Evolutionary conservation across 345 rosid genomes (phyloP).

Genomic region (Erysimum cheiranthoides): DNA sequence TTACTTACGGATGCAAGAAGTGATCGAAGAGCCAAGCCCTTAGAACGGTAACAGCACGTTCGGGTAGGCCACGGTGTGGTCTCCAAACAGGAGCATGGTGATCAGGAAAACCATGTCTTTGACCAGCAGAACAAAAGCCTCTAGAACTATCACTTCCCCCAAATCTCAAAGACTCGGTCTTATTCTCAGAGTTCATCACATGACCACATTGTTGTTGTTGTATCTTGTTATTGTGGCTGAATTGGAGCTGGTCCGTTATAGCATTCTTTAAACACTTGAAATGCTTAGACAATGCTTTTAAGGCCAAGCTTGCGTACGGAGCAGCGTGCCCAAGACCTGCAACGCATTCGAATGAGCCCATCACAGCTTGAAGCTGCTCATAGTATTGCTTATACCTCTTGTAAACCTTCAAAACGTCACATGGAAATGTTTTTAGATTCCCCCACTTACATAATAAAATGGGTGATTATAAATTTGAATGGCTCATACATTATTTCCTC

Average conservation of each 20-base stretch:
- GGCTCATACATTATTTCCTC: slow-evolving; percentile 5
- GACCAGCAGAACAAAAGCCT: slow-evolving; percentile 49
- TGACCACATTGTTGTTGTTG: slow-evolving; percentile 46
- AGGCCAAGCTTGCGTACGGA: slow-evolving; percentile 69
- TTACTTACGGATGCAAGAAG: slow-evolving; percentile 92
- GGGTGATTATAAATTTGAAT: background rate
- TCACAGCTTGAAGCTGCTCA: slow-evolving; percentile 81
- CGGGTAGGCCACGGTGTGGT: slow-evolving; percentile 90
- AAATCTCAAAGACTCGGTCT: slow-evolving; percentile 55
- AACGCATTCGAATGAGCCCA: slow-evolving; percentile 78
- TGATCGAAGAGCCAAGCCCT: slow-evolving; percentile 91
- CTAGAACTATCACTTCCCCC: slow-evolving; percentile 52
- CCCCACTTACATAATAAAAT: background rate
- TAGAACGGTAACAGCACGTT: slow-evolving; percentile 83
- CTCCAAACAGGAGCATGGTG: slow-evolving; percentile 92
- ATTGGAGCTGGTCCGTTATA: slow-evolving; percentile 78
- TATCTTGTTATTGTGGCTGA: slow-evolving; percentile 49
- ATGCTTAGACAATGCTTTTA: slow-evolving; percentile 82
- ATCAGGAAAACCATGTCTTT: slow-evolving; percentile 54
- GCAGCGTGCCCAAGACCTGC: slow-evolving; percentile 89
- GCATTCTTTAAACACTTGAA: slow-evolving; percentile 78
- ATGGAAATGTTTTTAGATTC: slow-evolving; percentile 33
- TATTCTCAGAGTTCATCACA: slow-evolving; percentile 46
- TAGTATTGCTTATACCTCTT: slow-evolving; percentile 83
- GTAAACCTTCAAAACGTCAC: slow-evolving; percentile 59